These are phyloP conservation scores for Lathyrus oleraceus DNA, from an alignment of 306 rosid genomes.

Conservation along the genomic window DNA sequence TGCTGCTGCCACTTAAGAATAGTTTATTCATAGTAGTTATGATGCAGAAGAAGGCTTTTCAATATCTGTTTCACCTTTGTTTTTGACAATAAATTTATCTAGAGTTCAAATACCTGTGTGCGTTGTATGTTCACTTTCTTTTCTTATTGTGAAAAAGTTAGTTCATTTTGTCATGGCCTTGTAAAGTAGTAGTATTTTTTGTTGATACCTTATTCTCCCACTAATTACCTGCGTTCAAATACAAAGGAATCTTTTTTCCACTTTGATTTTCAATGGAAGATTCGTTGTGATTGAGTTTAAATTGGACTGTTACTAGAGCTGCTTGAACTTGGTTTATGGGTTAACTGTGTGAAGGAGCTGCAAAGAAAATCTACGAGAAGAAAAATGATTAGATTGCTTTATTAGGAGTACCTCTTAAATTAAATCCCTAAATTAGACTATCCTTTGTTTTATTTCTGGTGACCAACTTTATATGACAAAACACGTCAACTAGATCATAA, in stretches of 20 bases:
- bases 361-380: too few species aligned
- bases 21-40: background rate
- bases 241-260: background rate
- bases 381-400: too few species aligned
- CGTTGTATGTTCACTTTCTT: background rate
- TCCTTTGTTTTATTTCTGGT: too few species aligned
- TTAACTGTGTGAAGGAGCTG: background rate
- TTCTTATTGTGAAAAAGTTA: slow-evolving; percentile 12
- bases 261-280: slow-evolving; percentile 6
- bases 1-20: background rate
- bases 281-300: slow-evolving; percentile 3
- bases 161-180: slow-evolving; percentile 24
- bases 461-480: slow-evolving; percentile 19
- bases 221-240: slow-evolving; percentile 2
- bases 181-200: background rate
- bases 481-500: slow-evolving; percentile 7
- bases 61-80: background rate
- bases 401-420: too few species aligned
- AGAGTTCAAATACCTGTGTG: slow-evolving; percentile 5
- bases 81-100: slow-evolving; percentile 13
- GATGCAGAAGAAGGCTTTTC: background rate
- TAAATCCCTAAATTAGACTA: too few species aligned
- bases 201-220: slow-evolving; percentile 4
- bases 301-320: slow-evolving; percentile 11
- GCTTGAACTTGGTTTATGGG: slow-evolving; percentile 25